Percentiles rank a stretch among this genome's conserved stretches.
phyloP scores from a whole-genome alignment of 1,284 basidiomycete species.

The Ganoderma boninense region DNA sequence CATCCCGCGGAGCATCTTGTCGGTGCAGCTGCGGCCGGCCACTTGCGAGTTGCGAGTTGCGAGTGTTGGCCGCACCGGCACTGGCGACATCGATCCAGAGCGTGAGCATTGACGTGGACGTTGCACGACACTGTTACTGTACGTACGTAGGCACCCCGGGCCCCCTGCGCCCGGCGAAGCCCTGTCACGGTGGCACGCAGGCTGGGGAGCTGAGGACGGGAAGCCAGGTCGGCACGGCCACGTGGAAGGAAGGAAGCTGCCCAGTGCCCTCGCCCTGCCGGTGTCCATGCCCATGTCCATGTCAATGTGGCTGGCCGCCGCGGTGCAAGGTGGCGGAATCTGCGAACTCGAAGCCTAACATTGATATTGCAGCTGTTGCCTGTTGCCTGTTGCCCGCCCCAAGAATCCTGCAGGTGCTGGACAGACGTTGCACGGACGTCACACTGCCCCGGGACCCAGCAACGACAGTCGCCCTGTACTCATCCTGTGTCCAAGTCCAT shows the following conservation, averaged over 20 bases:
- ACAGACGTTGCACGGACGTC: slow-evolving; percentile 15
- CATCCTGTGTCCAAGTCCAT: neutral
- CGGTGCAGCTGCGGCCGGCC: neutral
- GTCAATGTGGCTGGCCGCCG: neutral
- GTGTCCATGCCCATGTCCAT: neutral
- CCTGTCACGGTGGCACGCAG: neutral
- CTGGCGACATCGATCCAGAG: neutral
- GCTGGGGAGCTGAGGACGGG: neutral
- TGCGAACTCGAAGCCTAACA: neutral
- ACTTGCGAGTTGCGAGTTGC: neutral
- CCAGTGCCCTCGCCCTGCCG: neutral
- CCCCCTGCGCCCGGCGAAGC: neutral
- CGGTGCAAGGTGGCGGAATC: neutral
- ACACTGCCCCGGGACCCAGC: slow-evolving; percentile 15
- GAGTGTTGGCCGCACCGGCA: neutral
- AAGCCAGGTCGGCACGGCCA: neutral
- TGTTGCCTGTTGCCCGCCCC: neutral
- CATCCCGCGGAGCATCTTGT: neutral
- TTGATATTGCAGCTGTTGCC: neutral
- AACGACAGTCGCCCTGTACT: neutral
- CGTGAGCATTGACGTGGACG: neutral
- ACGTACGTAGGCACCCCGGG: neutral
- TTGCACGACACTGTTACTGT: neutral
- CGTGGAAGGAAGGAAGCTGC: neutral
- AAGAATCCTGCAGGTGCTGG: neutral